Conservation (phyloP, 257 asterid species). For the Scutellaria galericulata region DNA sequence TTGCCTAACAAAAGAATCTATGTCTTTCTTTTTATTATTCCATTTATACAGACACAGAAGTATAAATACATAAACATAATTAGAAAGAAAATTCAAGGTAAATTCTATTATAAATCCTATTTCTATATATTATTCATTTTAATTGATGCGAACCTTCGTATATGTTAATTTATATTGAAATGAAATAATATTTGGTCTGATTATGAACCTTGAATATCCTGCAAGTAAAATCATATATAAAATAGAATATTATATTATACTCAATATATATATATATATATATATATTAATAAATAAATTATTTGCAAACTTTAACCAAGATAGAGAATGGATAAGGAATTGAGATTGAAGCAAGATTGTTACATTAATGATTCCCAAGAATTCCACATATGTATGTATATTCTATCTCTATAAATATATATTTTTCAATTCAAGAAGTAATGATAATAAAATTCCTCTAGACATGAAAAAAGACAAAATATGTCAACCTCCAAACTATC, state of each 20-base stretch:
- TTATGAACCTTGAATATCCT: no score
- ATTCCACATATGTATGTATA: not conserved
- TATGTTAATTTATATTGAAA: no score
- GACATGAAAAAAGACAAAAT: slow-evolving; percentile 32
- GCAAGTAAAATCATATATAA: not conserved
- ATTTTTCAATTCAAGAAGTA: not conserved
- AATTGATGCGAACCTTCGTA: no score
- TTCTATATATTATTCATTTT: no score
- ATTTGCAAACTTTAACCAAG: not conserved
- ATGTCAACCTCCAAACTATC: slow-evolving; percentile 29
- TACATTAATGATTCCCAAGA: slow-evolving; percentile 6
- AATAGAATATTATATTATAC: no score
- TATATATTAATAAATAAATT: no score
- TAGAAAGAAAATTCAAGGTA: not conserved
- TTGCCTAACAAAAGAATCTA: slow-evolving; percentile 43
- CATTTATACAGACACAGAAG: slow-evolving; percentile 18
- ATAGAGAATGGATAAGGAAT: not conserved
- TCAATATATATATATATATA: not conserved
- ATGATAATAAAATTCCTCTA: not conserved
- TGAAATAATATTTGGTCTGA: no score
- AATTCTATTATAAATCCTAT: no score
- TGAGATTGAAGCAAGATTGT: not conserved
- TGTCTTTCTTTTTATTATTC: not conserved
- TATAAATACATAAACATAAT: no score
- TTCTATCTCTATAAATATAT: slow-evolving; percentile 12